Conservation (phyloP, 208 protist genomes). For the Trypanosoma vivax region DNA sequence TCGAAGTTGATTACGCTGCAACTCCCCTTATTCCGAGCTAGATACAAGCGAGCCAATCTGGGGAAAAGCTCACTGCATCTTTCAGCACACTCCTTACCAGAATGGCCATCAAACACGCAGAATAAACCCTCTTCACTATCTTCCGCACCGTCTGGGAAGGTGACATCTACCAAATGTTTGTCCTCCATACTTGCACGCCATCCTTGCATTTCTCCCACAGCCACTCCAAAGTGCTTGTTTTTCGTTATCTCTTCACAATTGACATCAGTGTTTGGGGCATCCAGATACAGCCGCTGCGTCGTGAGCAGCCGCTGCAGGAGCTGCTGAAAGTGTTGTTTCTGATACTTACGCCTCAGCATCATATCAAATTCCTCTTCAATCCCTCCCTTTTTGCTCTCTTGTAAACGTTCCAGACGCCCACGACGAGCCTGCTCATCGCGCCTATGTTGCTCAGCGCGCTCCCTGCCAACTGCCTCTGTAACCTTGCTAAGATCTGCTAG, state of each 20-base stretch:
- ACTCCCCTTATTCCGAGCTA: constrained; percentile 12
- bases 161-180: constrained; percentile 59
- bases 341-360: constrained; percentile 41
- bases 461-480: constrained; percentile 42
- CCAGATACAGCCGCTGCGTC: constrained; percentile 46
- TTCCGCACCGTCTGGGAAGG: constrained; percentile 22
- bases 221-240: constrained; percentile 65
- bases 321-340: constrained; percentile 60
- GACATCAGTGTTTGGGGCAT: constrained; percentile 63
- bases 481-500: constrained; percentile 53
- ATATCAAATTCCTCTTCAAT: constrained; percentile 29
- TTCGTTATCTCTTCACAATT: constrained; percentile 30
- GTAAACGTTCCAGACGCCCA: constrained; percentile 21
- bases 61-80: constrained; percentile 34
- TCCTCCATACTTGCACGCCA: constrained; percentile 90
- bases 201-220: constrained; percentile 81
- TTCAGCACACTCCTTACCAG: constrained; percentile 39
- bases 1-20: constrained; percentile 51
- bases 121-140: constrained; percentile 61
- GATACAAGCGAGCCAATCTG: constrained; percentile 15
- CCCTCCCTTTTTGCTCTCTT: constrained; percentile 31
- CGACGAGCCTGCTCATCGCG: constrained; percentile 32
- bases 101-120: constrained; percentile 88
- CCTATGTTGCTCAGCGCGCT: constrained; percentile 24
- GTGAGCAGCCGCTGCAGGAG: constrained; percentile 55